Evolutionary conservation across 2,329 filamentous ascomycete genomes (phyloP), one percentile per base, ranked within the genome.

Genomic region (Fusarium decemcellulare): DNA sequence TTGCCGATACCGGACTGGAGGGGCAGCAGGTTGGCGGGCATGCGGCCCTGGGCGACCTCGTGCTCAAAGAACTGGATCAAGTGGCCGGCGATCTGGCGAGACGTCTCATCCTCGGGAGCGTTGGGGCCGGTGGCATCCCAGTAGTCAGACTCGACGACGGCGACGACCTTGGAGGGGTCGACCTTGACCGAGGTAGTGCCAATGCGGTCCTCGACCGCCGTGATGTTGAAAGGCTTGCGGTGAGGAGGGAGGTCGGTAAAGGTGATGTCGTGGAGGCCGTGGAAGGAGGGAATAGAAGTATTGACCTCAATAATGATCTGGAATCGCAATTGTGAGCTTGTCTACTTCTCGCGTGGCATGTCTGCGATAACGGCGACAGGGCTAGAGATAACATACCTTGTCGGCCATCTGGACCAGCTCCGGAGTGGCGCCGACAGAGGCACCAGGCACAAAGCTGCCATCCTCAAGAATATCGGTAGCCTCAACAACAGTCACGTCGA

Each of bases 1-100:
- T 97, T 97, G 69, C 94, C 94, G 72, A 97, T 97, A 46, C 94
- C 94, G 11, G 92, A 95, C 80, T 97, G 93, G 16, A 97, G 87
- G 2, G 93, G 93, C 1, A 96, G 86, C 2, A 97, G 88, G 76
- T 90, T 93, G 72, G 87, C 81, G 3, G 94, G 94, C 54, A 97
- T 87, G 40, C 94, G 91, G 67, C 91, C 94, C 69, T 91, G 90
- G 30, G 84, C 82, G 56, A 97, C 94, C 81, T 97, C 94, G 81
- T 97, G 92, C 83, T 96, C 91, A 59, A 97, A 86, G 84, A 86
- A 88, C 74, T 97, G 93, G 69, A 97, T 96, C 61, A 97, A 81
- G 81, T 97, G 91, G 50, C 81, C 78, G 46, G 94, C 94, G 76
- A 97, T 97, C 51, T 88, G 88, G 71, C 87, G 84, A 12, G 92